A percentile compares a stretch with the other conserved stretches of the same genome.
phyloP scores from a whole-genome alignment of 257 asterid genomes.

The Scutellaria baicalensis region DNA sequence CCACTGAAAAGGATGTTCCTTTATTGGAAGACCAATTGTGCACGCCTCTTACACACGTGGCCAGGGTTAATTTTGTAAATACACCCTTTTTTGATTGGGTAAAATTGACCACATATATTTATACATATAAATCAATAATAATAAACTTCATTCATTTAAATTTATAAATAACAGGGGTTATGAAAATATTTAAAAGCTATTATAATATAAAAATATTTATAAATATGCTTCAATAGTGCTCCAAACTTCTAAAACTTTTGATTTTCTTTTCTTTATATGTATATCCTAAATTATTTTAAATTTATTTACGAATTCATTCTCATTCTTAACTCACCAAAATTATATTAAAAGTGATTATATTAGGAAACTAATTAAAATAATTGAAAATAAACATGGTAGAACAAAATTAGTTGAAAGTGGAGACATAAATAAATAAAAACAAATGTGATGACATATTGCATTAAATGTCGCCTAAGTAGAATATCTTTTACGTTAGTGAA shows the following conservation, averaged over 20 bases:
- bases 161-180: no score
- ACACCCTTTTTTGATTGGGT: background rate
- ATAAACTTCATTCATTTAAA: no score
- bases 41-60: conserved; percentile 2
- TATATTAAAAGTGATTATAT: no score
- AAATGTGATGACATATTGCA: background rate
- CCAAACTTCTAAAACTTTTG: background rate
- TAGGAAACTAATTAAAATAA: no score
- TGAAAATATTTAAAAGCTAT: no score
- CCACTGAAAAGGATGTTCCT: background rate
- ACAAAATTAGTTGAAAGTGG: background rate
- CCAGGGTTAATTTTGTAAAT: background rate
- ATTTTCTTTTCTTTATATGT: background rate
- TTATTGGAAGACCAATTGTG: background rate
- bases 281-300: background rate
- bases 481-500: background rate
- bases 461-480: background rate
- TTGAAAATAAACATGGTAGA: background rate
- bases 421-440: background rate
- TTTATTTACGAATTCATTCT: no score
- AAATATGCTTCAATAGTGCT: background rate
- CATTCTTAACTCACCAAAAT: no score
- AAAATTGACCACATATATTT: no score
- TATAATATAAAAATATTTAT: no score
- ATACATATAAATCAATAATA: no score